Evolutionary conservation across 345 rosid species (phyloP).

Genomic region (Populus euphratica): DNA sequence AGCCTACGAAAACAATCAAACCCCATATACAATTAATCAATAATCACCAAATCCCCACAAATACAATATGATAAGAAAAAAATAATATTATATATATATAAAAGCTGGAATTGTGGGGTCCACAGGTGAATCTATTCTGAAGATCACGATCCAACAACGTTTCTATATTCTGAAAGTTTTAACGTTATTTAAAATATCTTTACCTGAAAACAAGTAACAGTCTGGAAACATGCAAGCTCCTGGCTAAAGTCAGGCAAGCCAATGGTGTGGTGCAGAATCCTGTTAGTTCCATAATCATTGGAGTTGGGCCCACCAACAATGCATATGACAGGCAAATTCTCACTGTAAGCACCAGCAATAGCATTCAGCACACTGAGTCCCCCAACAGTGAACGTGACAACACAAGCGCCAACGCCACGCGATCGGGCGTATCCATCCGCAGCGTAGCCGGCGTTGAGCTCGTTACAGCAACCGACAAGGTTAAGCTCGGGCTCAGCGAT

Average conservation of each 20-base stretch:
- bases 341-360: slow-evolving; percentile 79
- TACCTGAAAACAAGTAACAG: slow-evolving; percentile 74
- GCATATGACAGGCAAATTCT: slow-evolving; percentile 71
- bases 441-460: slow-evolving; percentile 81
- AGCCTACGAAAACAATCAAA: slow-evolving; percentile 36
- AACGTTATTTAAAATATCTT: not conserved
- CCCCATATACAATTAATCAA: not conserved
- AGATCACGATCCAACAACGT: no score
- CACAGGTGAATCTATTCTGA: no score
- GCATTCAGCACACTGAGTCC: slow-evolving; percentile 75
- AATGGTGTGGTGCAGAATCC: slow-evolving; percentile 74
- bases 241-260: slow-evolving; percentile 77
- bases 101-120: no score
- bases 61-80: not conserved
- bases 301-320: slow-evolving; percentile 86
- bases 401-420: slow-evolving; percentile 81
- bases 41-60: not conserved
- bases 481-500: slow-evolving; percentile 70
- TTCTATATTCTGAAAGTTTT: no score
- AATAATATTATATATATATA: not conserved
- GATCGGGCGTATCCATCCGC: slow-evolving; percentile 74
- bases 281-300: slow-evolving; percentile 76
- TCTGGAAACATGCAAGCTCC: slow-evolving; percentile 65
- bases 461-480: slow-evolving; percentile 71
- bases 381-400: slow-evolving; percentile 78